phyloP scores from a whole-genome alignment of 257 asterid species.

The Primulina tabacum region DNA sequence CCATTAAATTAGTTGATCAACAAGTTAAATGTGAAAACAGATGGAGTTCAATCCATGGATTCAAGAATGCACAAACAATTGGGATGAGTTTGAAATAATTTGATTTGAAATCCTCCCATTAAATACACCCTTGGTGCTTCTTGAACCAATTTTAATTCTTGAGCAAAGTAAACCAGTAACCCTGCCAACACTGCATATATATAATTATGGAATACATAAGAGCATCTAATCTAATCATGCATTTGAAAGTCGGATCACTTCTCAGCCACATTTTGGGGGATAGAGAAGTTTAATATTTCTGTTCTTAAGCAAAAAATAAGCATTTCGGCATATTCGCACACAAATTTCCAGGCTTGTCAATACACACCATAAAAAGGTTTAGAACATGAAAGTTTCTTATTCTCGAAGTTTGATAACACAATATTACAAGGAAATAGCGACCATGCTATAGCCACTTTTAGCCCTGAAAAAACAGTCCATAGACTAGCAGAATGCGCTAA shows the following conservation, averaged over 20 bases:
- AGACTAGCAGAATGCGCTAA: neutral
- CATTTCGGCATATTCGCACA: neutral
- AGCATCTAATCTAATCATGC: neutral
- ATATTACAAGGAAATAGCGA: neutral
- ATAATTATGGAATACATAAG: neutral
- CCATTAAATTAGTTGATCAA: neutral
- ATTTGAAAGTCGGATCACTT: no score
- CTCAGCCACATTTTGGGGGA: neutral
- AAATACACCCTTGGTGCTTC: neutral
- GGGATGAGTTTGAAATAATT: neutral
- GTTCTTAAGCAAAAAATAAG: neutral
- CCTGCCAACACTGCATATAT: neutral
- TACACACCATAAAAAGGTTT: neutral
- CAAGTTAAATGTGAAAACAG: no score
- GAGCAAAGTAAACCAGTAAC: neutral
- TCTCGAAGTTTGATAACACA: neutral
- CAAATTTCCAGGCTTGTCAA: neutral
- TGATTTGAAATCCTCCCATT: neutral
- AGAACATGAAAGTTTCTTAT: neutral
- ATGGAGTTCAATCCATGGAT: neutral
- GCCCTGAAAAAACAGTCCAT: neutral
- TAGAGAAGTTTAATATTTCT: neutral
- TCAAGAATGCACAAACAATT: neutral
- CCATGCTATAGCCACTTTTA: neutral
- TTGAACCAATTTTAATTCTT: neutral